phyloP scores from a whole-genome alignment of 108 stramenopile species.

The Fragilaria radians region DNA sequence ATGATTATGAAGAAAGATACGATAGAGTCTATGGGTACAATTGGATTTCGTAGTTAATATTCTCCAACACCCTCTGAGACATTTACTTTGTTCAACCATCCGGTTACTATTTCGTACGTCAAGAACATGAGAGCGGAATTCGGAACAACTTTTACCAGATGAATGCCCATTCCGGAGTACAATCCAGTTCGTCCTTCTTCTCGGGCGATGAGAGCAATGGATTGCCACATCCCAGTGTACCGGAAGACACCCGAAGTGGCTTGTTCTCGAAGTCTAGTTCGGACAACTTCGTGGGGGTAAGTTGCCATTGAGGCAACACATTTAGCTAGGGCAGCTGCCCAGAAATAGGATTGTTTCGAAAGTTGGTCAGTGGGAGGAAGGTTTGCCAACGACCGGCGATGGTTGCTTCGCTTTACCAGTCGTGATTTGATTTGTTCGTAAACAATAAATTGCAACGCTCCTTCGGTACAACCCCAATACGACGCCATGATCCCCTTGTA shows the following conservation, averaged over 20 bases:
- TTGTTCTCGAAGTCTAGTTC: constrained; percentile 89
- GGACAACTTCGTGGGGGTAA: constrained; percentile 95
- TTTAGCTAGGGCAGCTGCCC: constrained; percentile 80
- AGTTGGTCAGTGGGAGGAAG: constrained; percentile 57
- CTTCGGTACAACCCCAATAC: constrained; percentile 93
- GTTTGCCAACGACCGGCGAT: constrained; percentile 33
- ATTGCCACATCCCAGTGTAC: constrained; percentile 93
- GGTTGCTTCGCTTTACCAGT: constrained; percentile 48
- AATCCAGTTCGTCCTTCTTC: constrained; percentile 82
- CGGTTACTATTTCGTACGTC: constrained; percentile 72
- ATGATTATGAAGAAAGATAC: too few relatives aligned
- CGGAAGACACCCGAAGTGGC: constrained; percentile 83
- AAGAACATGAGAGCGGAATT: constrained; percentile 94
- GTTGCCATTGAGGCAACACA: constrained; percentile 67
- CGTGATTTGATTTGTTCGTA: constrained; percentile 86
- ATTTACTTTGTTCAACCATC: constrained; percentile 25
- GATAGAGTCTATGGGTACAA: too few relatives aligned
- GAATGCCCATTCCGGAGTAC: constrained; percentile 90
- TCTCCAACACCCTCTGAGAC: neutral
- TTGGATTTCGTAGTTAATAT: too few relatives aligned
- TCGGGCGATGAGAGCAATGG: constrained; percentile 69
- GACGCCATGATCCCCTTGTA: constrained; percentile 88
- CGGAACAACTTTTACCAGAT: constrained; percentile 88
- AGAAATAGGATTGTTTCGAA: constrained; percentile 59
- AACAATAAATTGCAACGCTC: constrained; percentile 81